Conservation (phyloP, 257 asterid species). For the Salvia hispanica region DNA sequence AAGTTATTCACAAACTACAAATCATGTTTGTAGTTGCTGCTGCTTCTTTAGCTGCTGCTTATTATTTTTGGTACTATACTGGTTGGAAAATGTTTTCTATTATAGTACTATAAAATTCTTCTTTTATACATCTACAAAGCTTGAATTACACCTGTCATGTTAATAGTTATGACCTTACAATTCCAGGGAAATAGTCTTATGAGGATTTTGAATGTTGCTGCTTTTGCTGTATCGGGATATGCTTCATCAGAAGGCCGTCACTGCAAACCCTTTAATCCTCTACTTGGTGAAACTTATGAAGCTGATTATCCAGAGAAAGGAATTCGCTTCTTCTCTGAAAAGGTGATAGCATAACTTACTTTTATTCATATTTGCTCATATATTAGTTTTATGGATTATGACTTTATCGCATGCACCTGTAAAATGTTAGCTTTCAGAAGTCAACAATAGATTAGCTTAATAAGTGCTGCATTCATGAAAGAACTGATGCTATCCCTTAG, state of each 20-base stretch:
- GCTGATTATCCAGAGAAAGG: constrained; percentile 95
- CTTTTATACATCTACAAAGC: not conserved
- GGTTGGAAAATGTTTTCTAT: constrained; percentile 1
- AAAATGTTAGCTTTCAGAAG: too few species aligned
- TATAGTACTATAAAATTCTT: not conserved
- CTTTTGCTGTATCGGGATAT: constrained; percentile 96
- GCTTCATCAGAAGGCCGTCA: constrained; percentile 92
- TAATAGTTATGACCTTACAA: constrained; percentile 7
- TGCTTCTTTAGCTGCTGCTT: not conserved
- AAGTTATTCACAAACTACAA: not conserved
- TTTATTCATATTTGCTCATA: too few species aligned
- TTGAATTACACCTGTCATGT: constrained; percentile 10
- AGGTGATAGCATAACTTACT: constrained; percentile 45
- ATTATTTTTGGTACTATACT: not conserved
- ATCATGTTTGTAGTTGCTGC: too few species aligned
- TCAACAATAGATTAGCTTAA: too few species aligned
- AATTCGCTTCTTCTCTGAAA: constrained; percentile 81
- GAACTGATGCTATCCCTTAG: not conserved
- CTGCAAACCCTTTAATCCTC: constrained; percentile 95
- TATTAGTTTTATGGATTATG: too few species aligned
- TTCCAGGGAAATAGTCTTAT: constrained; percentile 81
- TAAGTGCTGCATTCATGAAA: too few species aligned
- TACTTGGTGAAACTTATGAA: constrained; percentile 95
- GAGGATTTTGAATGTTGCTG: constrained; percentile 85
- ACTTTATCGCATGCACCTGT: too few species aligned